These are phyloP conservation scores for Oryza officinalis DNA, from an alignment of 176 grass and related monocot species.

Conservation along the genomic window DNA sequence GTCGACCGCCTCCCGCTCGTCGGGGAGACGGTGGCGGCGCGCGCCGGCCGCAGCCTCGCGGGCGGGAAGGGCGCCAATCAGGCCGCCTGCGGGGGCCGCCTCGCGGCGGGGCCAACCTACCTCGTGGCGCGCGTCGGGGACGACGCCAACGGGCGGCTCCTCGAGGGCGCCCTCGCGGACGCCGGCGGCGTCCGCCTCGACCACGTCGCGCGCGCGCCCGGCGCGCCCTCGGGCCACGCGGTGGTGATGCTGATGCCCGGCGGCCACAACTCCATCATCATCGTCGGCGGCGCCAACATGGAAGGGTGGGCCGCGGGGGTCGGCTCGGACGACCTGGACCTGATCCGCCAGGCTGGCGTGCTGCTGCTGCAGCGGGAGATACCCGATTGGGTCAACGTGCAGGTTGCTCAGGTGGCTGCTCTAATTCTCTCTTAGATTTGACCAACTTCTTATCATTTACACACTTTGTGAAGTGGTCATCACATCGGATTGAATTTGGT, in stretches of 20 bases:
- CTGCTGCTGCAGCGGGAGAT: conserved; percentile 92
- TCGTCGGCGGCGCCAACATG: conserved; percentile 98
- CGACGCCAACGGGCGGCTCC: conserved; percentile 84
- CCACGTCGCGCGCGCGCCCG: conserved; percentile 47
- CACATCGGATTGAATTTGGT: neutral
- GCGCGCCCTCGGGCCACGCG: conserved; percentile 78
- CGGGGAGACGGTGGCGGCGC: conserved; percentile 75
- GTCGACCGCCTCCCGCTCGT: conserved; percentile 73
- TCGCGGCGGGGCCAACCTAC: conserved; percentile 62
- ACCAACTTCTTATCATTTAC: neutral
- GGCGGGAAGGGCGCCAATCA: conserved; percentile 80
- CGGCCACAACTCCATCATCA: conserved; percentile 97
- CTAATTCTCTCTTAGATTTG: conserved; percentile 8
- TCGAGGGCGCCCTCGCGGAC: conserved; percentile 73
- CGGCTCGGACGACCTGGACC: conserved; percentile 55
- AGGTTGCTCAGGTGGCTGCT: conserved; percentile 74
- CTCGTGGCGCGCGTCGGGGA: conserved; percentile 79
- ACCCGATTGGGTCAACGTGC: conserved; percentile 89
- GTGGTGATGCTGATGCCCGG: conserved; percentile 93
- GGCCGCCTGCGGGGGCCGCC: conserved; percentile 80
- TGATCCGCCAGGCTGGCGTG: conserved; percentile 64
- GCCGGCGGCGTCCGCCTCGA: conserved; percentile 66
- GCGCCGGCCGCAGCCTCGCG: conserved; percentile 53
- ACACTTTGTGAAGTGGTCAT: conserved; percentile 2
- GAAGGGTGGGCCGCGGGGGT: conserved; percentile 70